Conservation (phyloP, 257 asterid species). For the Eustoma russellianum region DNA sequence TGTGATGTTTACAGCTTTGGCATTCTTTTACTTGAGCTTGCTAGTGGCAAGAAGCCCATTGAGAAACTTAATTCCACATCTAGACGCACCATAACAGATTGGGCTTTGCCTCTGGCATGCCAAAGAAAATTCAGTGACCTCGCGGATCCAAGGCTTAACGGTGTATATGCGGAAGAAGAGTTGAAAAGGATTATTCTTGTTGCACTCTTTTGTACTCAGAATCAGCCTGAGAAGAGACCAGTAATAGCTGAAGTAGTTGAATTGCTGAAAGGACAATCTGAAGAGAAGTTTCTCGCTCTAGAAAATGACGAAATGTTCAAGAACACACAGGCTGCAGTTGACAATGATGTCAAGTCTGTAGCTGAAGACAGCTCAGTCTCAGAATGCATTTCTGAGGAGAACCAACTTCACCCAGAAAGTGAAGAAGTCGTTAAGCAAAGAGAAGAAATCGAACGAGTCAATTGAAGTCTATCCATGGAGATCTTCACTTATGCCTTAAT, state of each 20-base stretch:
- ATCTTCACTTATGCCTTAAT: neutral
- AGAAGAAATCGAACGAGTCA: slow-evolving; percentile 11
- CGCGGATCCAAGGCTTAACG: slow-evolving; percentile 16
- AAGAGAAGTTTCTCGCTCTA: slow-evolving; percentile 14
- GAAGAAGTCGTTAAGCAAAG: neutral
- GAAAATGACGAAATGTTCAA: slow-evolving; percentile 19
- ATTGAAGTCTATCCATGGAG: slow-evolving; percentile 1
- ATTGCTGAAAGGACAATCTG: slow-evolving; percentile 13
- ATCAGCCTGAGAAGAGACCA: slow-evolving; percentile 19
- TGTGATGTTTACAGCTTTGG: slow-evolving; percentile 25
- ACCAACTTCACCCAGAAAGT: slow-evolving; percentile 4
- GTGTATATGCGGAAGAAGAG: slow-evolving; percentile 14
- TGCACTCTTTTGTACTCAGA: slow-evolving; percentile 15
- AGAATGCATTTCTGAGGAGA: slow-evolving; percentile 16
- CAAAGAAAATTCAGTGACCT: slow-evolving; percentile 14
- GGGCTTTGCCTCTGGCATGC: slow-evolving; percentile 21
- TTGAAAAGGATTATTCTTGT: slow-evolving; percentile 15
- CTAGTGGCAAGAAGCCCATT: slow-evolving; percentile 18
- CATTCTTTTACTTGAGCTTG: slow-evolving; percentile 21
- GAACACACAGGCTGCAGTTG: neutral
- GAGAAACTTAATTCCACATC: slow-evolving; percentile 11
- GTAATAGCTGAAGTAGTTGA: slow-evolving; percentile 15
- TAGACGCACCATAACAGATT: slow-evolving; percentile 15
- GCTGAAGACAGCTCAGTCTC: slow-evolving; percentile 11
- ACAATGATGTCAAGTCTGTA: slow-evolving; percentile 1